Conservation (phyloP, 1,284 basidiomycete species). For the Microstroma glucosiphilum region DNA sequence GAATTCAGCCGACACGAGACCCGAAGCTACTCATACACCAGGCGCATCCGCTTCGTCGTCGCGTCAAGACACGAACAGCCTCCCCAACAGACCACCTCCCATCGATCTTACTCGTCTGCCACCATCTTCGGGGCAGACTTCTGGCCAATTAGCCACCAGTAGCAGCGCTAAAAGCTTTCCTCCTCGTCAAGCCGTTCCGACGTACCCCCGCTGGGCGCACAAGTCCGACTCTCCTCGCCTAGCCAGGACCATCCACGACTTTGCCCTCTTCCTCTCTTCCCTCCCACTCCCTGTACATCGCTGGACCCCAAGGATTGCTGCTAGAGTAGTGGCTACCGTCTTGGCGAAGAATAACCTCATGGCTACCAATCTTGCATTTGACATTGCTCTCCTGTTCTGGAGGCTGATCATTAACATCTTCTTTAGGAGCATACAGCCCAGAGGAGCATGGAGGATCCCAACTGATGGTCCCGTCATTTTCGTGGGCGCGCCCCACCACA, state of each 20-base stretch:
- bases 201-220: slow-evolving; percentile 19
- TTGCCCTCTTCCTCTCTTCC: slow-evolving; percentile 31
- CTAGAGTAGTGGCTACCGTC: slow-evolving; percentile 28
- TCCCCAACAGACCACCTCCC: background rate
- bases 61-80: background rate
- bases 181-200: slow-evolving; percentile 1
- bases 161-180: background rate
- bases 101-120: background rate
- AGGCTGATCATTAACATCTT: slow-evolving; percentile 66
- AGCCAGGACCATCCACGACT: slow-evolving; percentile 27
- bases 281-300: slow-evolving; percentile 40
- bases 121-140: background rate
- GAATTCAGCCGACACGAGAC: background rate
- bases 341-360: slow-evolving; percentile 32
- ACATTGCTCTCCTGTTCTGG: slow-evolving; percentile 55
- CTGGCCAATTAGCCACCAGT: background rate
- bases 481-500: slow-evolving; percentile 91
- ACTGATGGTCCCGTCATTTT: slow-evolving; percentile 85
- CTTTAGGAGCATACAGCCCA: slow-evolving; percentile 54
- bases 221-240: slow-evolving; percentile 25
- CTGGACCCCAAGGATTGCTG: slow-evolving; percentile 29
- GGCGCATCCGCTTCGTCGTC: background rate
- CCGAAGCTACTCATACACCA: background rate
- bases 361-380: slow-evolving; percentile 49
- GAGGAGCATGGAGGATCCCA: slow-evolving; percentile 93